Base-by-base conservation (phyloP, 1,284 basidiomycete species). In the Tylopilus orsonianus region DNA sequence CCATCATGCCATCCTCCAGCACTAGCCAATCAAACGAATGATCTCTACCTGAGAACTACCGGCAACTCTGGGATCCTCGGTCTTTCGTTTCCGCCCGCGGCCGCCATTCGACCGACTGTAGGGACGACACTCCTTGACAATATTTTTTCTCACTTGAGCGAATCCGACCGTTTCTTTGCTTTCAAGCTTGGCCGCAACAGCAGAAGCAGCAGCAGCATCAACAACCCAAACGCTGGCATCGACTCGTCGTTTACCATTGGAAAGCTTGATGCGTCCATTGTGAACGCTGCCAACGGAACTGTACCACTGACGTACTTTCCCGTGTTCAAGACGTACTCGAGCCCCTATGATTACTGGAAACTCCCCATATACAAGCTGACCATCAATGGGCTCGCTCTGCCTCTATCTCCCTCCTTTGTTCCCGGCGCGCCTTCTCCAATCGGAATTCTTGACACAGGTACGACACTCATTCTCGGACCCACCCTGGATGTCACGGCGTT, bases 31-130 rank as follows among this genome's bases (percentile, higher is more conserved):
- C 50, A 62, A 41, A 79, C 77, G 2, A 54, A 61, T 16, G 71
- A 70, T 14, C 71, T 83, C 30, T 71, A 70, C 12, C 70, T 83
- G 20, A 62, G 71, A 14, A 62, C 61, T 14, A 75, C 72, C 1
- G 75, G 73, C n/a, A 75, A 77, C 53, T 81, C 80, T 41, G 81
- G 81, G 4, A 78, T 83, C 29, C 62, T 81, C 23, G 81, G 81
- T 6, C 71, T 83, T 27, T 69, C 75, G 3, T 81, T 83, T 57
- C 64, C 77, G 5, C 62, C 69, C 14, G 67, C 71, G 40, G 76
- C 79, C 4, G 66, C 76, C n/a, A 80, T 83, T 23, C 57, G 69
- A 30, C 57, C 66, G 24, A 73, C 69, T 0, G 54, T 65, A 19
- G 81, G 80, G 22, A 65, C 61, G 12, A 74, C 75, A 8, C 44